Percentiles rank a stretch among this genome's conserved stretches.
phyloP scores from a whole-genome alignment of 208 protist genomes.

The Sergeia podlipaevii region DNA sequence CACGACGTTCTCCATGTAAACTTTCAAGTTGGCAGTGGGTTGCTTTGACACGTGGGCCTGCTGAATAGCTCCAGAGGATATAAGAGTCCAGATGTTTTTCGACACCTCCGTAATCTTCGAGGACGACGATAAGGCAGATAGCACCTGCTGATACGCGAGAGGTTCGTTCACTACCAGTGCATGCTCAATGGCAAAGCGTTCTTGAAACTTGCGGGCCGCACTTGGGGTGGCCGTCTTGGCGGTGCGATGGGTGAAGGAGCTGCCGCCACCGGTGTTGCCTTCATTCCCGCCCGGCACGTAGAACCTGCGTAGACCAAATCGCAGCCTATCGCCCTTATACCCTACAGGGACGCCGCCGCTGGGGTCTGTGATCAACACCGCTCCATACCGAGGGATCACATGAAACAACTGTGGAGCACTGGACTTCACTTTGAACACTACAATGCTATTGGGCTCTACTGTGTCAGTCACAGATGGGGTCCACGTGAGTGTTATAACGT shows the following conservation, averaged over 20 bases:
- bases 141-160: slow-evolving; percentile 40
- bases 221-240: slow-evolving; percentile 5
- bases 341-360: slow-evolving; percentile 11
- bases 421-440: slow-evolving; percentile 82
- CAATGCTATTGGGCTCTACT: slow-evolving; percentile 27
- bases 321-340: slow-evolving; percentile 16
- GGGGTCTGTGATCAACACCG: slow-evolving; percentile 41
- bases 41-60: slow-evolving; percentile 23
- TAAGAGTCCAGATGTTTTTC: slow-evolving; percentile 51
- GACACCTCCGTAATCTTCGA: slow-evolving; percentile 33
- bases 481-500: slow-evolving; percentile 56
- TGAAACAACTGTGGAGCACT: slow-evolving; percentile 71
- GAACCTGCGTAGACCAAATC: slow-evolving; percentile 31
- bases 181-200: slow-evolving; percentile 70
- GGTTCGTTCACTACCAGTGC: slow-evolving; percentile 31
- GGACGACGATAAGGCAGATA: slow-evolving; percentile 12
- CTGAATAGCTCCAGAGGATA: slow-evolving; percentile 29
- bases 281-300: slow-evolving; percentile 10
- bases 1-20: slow-evolving; percentile 47
- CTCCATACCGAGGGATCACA: slow-evolving; percentile 73
- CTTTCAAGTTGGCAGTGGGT: slow-evolving; percentile 37
- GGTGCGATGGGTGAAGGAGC: background rate
- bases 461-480: background rate
- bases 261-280: background rate
- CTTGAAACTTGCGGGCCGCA: slow-evolving; percentile 23